These are phyloP conservation scores for Botryotinia narcissicola DNA, from an alignment of 2,329 filamentous ascomycete species.

Conservation along the genomic window DNA sequence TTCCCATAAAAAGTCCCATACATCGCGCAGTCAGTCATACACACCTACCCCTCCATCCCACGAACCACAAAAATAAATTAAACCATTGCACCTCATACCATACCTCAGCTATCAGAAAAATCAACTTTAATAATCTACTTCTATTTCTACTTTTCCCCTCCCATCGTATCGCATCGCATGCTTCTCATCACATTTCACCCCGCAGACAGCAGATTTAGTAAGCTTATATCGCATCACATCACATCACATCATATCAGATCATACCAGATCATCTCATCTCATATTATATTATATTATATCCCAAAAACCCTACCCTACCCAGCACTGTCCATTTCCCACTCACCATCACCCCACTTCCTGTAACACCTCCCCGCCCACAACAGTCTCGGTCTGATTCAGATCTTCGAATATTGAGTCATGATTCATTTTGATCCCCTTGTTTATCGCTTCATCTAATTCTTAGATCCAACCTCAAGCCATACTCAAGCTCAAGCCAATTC, in stretches of 20 bases:
- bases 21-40: no score
- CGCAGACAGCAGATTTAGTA: not conserved
- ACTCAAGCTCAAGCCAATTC: no score
- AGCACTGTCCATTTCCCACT: not conserved
- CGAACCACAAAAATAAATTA: not conserved
- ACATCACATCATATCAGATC: no score
- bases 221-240: no score
- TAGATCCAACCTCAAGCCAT: no score
- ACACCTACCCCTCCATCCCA: no score
- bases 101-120: not conserved
- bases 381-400: not conserved
- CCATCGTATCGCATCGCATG: no score
- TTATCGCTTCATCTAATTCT: no score
- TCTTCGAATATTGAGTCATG: not conserved
- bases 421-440: no score
- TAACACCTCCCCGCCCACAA: not conserved
- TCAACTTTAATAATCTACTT: not conserved
- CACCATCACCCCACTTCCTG: not conserved
- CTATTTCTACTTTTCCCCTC: not conserved
- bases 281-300: not conserved
- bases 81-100: not conserved
- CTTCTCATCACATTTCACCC: not conserved
- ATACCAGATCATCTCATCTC: no score
- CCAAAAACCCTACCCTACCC: not conserved
- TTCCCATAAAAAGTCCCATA: not conserved